Percentiles rank a stretch among this genome's conserved stretches.
phyloP scores from a whole-genome alignment of 441 rosid genomes.

The Omphalea diandra region DNA sequence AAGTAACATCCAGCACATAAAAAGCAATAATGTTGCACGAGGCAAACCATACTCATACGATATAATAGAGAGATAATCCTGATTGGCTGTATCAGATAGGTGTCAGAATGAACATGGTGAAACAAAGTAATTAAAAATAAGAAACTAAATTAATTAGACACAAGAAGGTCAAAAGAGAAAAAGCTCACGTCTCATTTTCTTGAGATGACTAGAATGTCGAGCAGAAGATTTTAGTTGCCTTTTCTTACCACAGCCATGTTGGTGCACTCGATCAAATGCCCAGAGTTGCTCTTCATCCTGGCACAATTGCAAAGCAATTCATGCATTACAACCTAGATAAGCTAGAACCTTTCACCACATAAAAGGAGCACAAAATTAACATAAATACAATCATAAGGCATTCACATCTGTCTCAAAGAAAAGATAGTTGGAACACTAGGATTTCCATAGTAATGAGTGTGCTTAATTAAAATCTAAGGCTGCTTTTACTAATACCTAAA shows the following conservation, averaged over 20 bases:
- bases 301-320: slow-evolving; percentile 16
- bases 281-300: slow-evolving; percentile 40
- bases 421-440: not conserved
- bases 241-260: slow-evolving; percentile 23
- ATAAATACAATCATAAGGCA: not conserved
- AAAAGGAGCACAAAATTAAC: not conserved
- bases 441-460: not conserved
- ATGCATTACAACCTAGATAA: not conserved
- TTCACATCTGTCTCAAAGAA: not conserved
- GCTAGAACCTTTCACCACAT: not conserved
- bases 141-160: not conserved
- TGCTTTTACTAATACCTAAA: not conserved
- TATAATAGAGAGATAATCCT: not conserved
- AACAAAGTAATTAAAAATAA: not conserved
- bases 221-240: slow-evolving; percentile 28
- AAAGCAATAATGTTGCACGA: too few species aligned
- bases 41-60: too few species aligned
- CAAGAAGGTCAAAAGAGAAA: slow-evolving; percentile 2
- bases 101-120: not conserved
- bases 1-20: not conserved
- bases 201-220: slow-evolving; percentile 28
- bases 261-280: slow-evolving; percentile 26
- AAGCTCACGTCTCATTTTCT: slow-evolving; percentile 47
- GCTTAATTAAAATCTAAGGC: not conserved
- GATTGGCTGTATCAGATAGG: not conserved